Evolutionary conservation across 257 asterid genomes (phyloP).

Genomic region (Craterostigma plantagineum): DNA sequence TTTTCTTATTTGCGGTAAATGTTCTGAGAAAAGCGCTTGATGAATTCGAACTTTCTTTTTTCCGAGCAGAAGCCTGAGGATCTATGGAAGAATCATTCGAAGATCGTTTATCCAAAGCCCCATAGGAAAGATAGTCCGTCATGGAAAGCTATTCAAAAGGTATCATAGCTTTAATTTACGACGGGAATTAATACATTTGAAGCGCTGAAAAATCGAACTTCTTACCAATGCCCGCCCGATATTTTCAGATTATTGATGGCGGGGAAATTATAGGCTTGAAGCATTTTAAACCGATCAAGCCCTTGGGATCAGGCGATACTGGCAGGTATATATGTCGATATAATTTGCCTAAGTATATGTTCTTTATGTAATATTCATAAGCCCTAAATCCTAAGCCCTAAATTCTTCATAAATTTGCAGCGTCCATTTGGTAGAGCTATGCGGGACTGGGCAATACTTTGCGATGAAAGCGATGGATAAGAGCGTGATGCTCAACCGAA

Average conservation of each 20-base stretch:
- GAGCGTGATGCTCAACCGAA: conserved; percentile 72
- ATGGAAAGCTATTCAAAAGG: conserved; percentile 86
- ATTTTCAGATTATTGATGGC: conserved; percentile 46
- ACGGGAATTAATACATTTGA: not conserved
- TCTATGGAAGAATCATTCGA: conserved; percentile 82
- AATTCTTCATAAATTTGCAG: no score
- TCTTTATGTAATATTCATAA: no score
- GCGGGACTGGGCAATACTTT: conserved; percentile 58
- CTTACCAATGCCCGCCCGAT: not conserved
- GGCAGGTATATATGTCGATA: conserved; percentile 42
- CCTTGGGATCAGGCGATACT: conserved; percentile 97
- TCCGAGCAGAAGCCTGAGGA: conserved; percentile 90
- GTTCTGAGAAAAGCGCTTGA: not conserved
- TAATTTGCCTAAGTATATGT: no score
- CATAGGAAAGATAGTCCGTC: conserved; percentile 65
- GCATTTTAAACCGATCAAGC: conserved; percentile 83
- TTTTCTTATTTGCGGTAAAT: no score
- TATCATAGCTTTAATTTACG: conserved; percentile 12
- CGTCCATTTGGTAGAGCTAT: conserved; percentile 86
- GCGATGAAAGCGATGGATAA: conserved; percentile 99
- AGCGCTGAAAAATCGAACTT: not conserved
- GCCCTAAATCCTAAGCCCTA: no score
- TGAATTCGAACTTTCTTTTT: conserved; percentile 6
- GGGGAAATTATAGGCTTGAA: conserved; percentile 79
- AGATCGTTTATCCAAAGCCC: conserved; percentile 82